A percentile compares a stretch with the other conserved stretches of the same genome.
Conservation (phyloP, 2,329 filamentous ascomycete species). For the Coccinonectria pachysandricola region DNA sequence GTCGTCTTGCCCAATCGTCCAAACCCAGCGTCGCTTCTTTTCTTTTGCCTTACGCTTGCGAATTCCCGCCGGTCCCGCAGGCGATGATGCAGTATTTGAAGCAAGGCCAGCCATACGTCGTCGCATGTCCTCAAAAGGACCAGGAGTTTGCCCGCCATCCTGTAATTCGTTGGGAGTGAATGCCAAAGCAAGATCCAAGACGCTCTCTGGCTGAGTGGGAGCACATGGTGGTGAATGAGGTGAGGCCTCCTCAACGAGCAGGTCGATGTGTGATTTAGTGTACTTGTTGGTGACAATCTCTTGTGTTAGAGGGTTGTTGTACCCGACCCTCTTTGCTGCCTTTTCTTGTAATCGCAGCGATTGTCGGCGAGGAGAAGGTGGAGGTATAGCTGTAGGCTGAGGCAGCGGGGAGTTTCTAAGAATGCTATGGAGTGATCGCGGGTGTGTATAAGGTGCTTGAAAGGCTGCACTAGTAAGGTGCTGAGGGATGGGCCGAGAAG, state of each 20-base stretch:
- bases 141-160: slow-evolving; percentile 52
- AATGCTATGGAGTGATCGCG: slow-evolving; percentile 51
- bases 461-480: slow-evolving; percentile 8
- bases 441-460: slow-evolving; percentile 46
- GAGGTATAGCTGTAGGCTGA: slow-evolving; percentile 37
- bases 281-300: slow-evolving; percentile 55
- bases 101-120: slow-evolving; percentile 42
- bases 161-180: slow-evolving; percentile 44
- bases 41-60: slow-evolving; percentile 46
- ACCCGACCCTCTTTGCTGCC: slow-evolving; percentile 46
- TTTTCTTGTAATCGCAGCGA: slow-evolving; percentile 45
- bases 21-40: slow-evolving; percentile 55
- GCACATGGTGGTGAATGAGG: slow-evolving; percentile 30
- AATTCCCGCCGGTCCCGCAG: slow-evolving; percentile 32
- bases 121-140: slow-evolving; percentile 54
- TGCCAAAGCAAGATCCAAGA: slow-evolving; percentile 39
- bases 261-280: slow-evolving; percentile 52
- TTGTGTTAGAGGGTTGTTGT: slow-evolving; percentile 52
- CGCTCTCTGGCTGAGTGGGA: slow-evolving; percentile 26
- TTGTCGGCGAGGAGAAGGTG: slow-evolving; percentile 42
- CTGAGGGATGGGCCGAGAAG: slow-evolving; percentile 5
- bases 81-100: slow-evolving; percentile 31
- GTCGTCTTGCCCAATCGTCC: slow-evolving; percentile 51
- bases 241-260: slow-evolving; percentile 47
- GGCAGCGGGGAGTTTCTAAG: slow-evolving; percentile 56